phyloP scores from a whole-genome alignment of 768 basidiomycete genomes.

The Phylloporus arenicola region DNA sequence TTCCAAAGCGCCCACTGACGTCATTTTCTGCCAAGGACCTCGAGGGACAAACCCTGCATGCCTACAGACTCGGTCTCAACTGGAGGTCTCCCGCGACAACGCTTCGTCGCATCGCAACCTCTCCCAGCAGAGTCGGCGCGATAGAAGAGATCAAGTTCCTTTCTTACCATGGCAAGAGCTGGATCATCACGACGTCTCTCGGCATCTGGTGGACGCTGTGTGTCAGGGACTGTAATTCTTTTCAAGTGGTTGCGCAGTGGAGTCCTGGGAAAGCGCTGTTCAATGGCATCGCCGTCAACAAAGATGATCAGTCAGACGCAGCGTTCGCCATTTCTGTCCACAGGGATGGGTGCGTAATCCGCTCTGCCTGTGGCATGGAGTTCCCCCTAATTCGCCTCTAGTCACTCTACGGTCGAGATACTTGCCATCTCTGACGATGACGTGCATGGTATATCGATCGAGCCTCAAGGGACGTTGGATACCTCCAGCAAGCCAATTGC shows the following conservation, averaged over 20 bases:
- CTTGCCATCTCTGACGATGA: conserved; percentile 17
- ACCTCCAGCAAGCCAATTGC: conserved; percentile 44
- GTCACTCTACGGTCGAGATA: conserved; percentile 24
- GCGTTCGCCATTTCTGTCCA: conserved; percentile 47
- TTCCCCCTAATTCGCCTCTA: conserved; percentile 15
- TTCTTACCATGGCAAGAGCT: conserved; percentile 37
- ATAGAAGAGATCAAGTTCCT: conserved; percentile 54
- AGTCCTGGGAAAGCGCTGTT: conserved; percentile 49
- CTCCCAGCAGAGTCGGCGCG: conserved; percentile 33
- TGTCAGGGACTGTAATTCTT: conserved; percentile 41
- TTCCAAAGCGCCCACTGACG: conserved; percentile 35
- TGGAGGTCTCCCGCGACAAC: conserved; percentile 36
- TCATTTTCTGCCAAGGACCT: conserved; percentile 40
- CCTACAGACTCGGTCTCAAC: conserved; percentile 43
- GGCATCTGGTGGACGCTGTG: conserved; percentile 57
- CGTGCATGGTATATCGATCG: conserved; percentile 21
- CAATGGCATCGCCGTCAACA: conserved; percentile 47
- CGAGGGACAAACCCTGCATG: conserved; percentile 39
- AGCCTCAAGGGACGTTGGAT: conserved; percentile 30
- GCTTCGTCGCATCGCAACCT: conserved; percentile 17
- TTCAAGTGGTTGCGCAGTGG: conserved; percentile 44
- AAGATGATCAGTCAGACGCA: conserved; percentile 39
- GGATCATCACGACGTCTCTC: conserved; percentile 51
- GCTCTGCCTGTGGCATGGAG: conserved; percentile 2
- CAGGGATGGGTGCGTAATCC: conserved; percentile 40